phyloP scores from a whole-genome alignment of 139 green algal species.

The Coelastrella sp. region DNA sequence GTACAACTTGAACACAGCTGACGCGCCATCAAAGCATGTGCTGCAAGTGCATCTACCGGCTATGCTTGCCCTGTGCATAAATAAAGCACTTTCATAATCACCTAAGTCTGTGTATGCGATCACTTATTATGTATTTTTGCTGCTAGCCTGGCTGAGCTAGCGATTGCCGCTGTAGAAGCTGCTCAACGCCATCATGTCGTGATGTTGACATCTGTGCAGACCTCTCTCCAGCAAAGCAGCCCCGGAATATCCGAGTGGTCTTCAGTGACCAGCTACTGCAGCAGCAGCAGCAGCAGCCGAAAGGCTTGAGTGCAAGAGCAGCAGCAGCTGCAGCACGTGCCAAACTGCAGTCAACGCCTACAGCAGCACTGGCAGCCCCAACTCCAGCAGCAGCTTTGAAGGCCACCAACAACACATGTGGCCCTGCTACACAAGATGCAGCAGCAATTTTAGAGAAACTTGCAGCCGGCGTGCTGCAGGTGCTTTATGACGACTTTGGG shows the following conservation, averaged over 20 bases:
- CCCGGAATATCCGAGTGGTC: background rate
- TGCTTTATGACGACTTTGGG: background rate
- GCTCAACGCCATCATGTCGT: background rate
- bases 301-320: conserved; percentile 1
- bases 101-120: too few species aligned
- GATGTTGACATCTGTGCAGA: background rate
- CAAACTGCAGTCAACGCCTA: background rate
- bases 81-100: too few species aligned
- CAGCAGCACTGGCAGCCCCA: background rate
- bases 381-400: background rate
- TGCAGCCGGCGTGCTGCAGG: conserved; percentile 5
- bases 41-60: too few species aligned
- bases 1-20: too few species aligned
- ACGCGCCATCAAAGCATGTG: too few species aligned
- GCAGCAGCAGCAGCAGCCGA: conserved; percentile 13
- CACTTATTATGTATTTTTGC: too few species aligned
- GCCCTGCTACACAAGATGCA: conserved; percentile 12
- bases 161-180: too few species aligned
- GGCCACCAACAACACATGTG: background rate
- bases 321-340: background rate
- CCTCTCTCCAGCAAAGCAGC: background rate
- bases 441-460: background rate
- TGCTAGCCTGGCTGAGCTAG: too few species aligned
- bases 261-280: background rate
- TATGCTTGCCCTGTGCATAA: too few species aligned